A percentile compares a stretch with the other conserved stretches of the same genome.
Conservation (phyloP, 768 basidiomycete genomes). For the Leccinum fibrillosum region DNA sequence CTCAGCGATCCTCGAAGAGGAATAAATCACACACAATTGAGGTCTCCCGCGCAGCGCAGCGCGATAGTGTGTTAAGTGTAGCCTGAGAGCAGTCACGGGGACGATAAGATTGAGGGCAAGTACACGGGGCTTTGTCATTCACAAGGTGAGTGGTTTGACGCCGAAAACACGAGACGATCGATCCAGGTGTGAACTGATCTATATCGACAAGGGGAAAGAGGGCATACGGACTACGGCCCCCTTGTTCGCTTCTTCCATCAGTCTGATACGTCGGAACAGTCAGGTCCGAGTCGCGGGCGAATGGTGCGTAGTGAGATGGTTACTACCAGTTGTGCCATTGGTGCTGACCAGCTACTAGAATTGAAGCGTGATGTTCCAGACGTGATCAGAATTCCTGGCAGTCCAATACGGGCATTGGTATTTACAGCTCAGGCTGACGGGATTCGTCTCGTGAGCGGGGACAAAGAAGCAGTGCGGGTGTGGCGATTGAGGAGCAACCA, state of each 20-base stretch:
- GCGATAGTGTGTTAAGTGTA: not conserved
- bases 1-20: too few species aligned
- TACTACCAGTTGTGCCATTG: not conserved
- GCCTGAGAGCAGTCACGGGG: not conserved
- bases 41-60: too few species aligned
- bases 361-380: not conserved
- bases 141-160: not conserved
- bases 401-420: slow-evolving; percentile 2
- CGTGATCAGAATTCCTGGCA: not conserved
- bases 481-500: not conserved
- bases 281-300: not conserved
- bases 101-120: slow-evolving; percentile 4
- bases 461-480: slow-evolving; percentile 9
- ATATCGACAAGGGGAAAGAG: too few species aligned
- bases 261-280: not conserved
- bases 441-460: slow-evolving; percentile 5
- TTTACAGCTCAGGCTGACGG: slow-evolving; percentile 1
- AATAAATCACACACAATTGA: too few species aligned
- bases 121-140: not conserved
- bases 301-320: not conserved
- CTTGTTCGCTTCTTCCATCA: not conserved
- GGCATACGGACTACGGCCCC: not conserved
- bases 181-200: too few species aligned
- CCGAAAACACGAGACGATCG: not conserved
- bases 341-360: not conserved